phyloP scores from a whole-genome alignment of 2,329 filamentous ascomycete species.

The Colletotrichum costaricense region DNA sequence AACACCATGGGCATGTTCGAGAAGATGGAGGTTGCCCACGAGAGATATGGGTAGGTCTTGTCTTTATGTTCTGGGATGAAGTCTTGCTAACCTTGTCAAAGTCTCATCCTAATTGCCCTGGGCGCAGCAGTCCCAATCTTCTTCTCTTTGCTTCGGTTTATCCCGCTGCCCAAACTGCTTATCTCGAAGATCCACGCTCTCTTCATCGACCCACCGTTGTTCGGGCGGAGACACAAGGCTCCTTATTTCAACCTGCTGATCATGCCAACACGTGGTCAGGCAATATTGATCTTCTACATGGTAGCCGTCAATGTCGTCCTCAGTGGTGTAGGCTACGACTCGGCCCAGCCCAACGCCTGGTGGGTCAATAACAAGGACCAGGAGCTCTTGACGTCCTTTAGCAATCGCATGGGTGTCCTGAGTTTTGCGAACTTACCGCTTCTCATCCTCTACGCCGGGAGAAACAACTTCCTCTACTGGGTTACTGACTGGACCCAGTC shows the following conservation, averaged over 20 bases:
- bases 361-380: constrained; percentile 38
- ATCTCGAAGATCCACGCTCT: not conserved
- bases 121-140: constrained; percentile 41
- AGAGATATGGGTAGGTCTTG: constrained; percentile 30
- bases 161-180: constrained; percentile 34
- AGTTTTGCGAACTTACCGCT: constrained; percentile 47
- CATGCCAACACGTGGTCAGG: constrained; percentile 49
- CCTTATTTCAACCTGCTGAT: constrained; percentile 48
- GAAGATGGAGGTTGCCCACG: constrained; percentile 50
- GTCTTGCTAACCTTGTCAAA: not conserved
- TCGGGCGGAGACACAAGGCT: constrained; percentile 31
- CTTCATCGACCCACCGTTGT: constrained; percentile 1
- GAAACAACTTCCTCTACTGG: constrained; percentile 56
- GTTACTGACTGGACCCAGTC: constrained; percentile 56
- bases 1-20: constrained; percentile 65
- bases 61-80: not conserved
- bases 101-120: constrained; percentile 39
- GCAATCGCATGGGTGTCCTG: constrained; percentile 49
- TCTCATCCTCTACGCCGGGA: constrained; percentile 49
- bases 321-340: constrained; percentile 39
- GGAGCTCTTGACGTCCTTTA: constrained; percentile 42
- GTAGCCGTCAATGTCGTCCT: constrained; percentile 45
- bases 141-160: constrained; percentile 43
- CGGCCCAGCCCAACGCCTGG: constrained; percentile 36
- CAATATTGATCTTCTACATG: constrained; percentile 47